A percentile compares a stretch with the other conserved stretches of the same genome.
Conservation (phyloP, 106 monocot species). For the Phalaenopsis equestris region DNA sequence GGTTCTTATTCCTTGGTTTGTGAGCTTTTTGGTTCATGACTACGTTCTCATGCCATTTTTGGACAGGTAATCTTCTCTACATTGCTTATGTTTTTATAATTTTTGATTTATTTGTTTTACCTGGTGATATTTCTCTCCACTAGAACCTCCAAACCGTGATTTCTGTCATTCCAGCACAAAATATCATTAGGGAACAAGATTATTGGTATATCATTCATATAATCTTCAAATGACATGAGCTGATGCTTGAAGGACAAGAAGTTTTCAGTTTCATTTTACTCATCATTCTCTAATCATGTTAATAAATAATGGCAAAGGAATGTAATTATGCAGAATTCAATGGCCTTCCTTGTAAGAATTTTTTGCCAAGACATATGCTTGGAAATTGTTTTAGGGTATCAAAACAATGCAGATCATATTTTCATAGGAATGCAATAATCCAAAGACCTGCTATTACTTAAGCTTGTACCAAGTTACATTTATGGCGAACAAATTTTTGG, state of each 20-base stretch:
- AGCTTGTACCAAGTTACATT: not conserved
- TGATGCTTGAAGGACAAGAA: not conserved
- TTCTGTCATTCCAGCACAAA: not conserved
- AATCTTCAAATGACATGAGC: not conserved
- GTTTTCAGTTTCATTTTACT: not conserved
- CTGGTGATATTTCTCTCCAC: not conserved
- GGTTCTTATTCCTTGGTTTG: constrained; percentile 71
- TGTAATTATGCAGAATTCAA: too few relatives aligned
- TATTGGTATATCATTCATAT: not conserved
- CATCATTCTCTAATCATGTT: not conserved
- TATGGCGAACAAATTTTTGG: not conserved
- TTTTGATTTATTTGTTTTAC: not conserved
- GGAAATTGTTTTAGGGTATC: not conserved
- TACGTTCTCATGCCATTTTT: constrained; percentile 92
- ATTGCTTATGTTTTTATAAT: not conserved
- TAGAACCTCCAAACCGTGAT: not conserved
- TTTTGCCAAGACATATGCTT: too few relatives aligned
- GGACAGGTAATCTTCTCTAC: constrained; percentile 54
- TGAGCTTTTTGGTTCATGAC: constrained; percentile 85
- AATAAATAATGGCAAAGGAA: not conserved
- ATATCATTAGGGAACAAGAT: not conserved
- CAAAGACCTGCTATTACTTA: not conserved
- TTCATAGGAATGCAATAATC: not conserved
- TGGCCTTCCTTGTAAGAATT: too few relatives aligned
- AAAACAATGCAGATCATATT: not conserved